Base-by-base conservation (phyloP, 148 eudicot species). In the Hydrangea macrophylla region DNA sequence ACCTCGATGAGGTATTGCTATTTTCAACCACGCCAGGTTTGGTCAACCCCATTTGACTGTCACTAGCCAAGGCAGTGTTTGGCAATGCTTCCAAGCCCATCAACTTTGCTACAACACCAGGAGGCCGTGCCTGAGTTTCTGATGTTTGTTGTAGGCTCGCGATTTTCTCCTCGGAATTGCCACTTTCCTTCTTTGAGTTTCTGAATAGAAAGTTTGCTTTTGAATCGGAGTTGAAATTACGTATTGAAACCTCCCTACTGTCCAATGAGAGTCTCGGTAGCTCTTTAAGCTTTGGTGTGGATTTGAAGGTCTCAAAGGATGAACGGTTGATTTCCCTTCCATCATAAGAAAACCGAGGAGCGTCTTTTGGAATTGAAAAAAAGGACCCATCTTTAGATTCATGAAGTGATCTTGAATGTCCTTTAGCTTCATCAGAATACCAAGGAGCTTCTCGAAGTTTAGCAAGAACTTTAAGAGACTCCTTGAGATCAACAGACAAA, bases 101-200 rank as follows among this genome's bases (percentile, higher is more conserved):
- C 73, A 92, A 86, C 81, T 81, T 92, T 55, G 98, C 98, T 56
- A 92, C 96, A 63, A 92, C 89, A 73, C 96, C 87, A 58, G 98
- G 77, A 54, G 83, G 81, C 45, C 96, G 84, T 51, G 83, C 55
- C 60, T 80, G 84, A 45, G 40, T 26, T 2, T 28, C 59, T 48
- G 76, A 59, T 39, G 74, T 57, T 76, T 80, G 84, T 32, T 67
- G 72, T 44, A 51, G 63, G 79, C n/a, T n/a, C n/a, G n/a, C n/a
- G n/a, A n/a, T n/a, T n/a, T n/a, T n/a, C n/a, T n/a, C n/a, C n/a
- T n/a, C n/a, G n/a, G n/a, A n/a, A n/a, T n/a, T n/a, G n/a, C n/a
- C n/a, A n/a, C 62, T 68, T 31, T 67, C 83, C 60, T 53, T 65
- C 42, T 76, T 76, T 37, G 65, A 28, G 69, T 71, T 77, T 71